These are phyloP conservation scores for Kodamaea kaohsiungensis DNA, from an alignment of 805 yeast species.

Conservation along the genomic window DNA sequence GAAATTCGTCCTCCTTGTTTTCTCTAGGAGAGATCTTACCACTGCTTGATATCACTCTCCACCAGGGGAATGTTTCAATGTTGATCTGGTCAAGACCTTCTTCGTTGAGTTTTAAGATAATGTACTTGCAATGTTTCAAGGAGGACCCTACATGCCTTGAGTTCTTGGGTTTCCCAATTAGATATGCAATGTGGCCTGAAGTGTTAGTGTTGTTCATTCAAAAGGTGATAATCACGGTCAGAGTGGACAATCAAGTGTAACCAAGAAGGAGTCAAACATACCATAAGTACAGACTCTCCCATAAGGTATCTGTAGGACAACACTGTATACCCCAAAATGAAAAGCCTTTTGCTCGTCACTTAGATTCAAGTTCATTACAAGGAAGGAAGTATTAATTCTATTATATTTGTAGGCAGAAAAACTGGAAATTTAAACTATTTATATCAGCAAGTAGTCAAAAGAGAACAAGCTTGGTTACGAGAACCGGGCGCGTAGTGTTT, in stretches of 20 bases:
- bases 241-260: too few species aligned
- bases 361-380: slow-evolving; percentile 11
- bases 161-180: slow-evolving; percentile 61
- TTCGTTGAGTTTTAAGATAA: slow-evolving; percentile 23
- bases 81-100: slow-evolving; percentile 19
- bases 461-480: not conserved
- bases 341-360: slow-evolving; percentile 55
- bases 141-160: slow-evolving; percentile 77
- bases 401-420: not conserved
- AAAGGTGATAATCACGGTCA: too few species aligned
- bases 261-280: slow-evolving; percentile 18
- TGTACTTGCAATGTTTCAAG: slow-evolving; percentile 46
- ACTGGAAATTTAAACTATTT: not conserved
- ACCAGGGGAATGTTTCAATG: slow-evolving; percentile 64
- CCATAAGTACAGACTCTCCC: slow-evolving; percentile 74
- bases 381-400: not conserved
- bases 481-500: slow-evolving; percentile 9
- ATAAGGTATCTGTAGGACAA: slow-evolving; percentile 54
- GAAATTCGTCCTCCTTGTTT: slow-evolving; percentile 38
- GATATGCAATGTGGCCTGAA: slow-evolving; percentile 65
- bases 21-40: slow-evolving; percentile 62
- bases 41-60: slow-evolving; percentile 69
- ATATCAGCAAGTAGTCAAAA: not conserved
- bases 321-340: slow-evolving; percentile 59
- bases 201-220: not conserved